phyloP scores from a whole-genome alignment of 352 stramenopile species.

The Pythium grandisporangium region DNA sequence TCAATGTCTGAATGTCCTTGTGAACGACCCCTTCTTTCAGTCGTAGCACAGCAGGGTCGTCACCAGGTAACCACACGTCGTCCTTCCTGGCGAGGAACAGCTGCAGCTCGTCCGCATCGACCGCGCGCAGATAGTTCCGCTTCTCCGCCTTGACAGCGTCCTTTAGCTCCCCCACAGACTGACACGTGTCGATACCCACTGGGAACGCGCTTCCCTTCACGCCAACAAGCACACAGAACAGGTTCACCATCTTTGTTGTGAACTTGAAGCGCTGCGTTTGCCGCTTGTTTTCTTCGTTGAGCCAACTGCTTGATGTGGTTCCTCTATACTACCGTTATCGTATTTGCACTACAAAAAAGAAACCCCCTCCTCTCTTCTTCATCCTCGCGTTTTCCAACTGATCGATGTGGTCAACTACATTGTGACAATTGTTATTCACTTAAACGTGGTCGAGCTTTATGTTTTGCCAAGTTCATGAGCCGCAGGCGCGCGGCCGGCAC shows the following conservation, averaged over 20 bases:
- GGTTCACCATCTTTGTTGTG: conserved; percentile 1
- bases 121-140: background rate
- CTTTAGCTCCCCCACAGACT: conserved; percentile 7
- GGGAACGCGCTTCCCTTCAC: conserved; percentile 4
- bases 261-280: too few relatives aligned
- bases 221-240: conserved; percentile 2
- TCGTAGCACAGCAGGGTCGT: background rate
- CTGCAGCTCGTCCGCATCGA: conserved; percentile 1
- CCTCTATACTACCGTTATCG: too few relatives aligned
- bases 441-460: too few relatives aligned
- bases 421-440: too few relatives aligned
- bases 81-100: conserved; percentile 4
- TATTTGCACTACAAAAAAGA: too few relatives aligned
- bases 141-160: conserved; percentile 2
- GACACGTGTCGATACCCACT: conserved; percentile 4
- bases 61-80: background rate
- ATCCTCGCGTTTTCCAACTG: too few relatives aligned
- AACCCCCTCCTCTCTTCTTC: too few relatives aligned
- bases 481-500: too few relatives aligned
- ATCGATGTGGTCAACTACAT: too few relatives aligned
- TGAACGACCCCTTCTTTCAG: background rate
- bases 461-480: too few relatives aligned
- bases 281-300: too few relatives aligned
- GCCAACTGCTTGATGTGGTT: too few relatives aligned
- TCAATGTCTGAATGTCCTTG: background rate